These are phyloP conservation scores for Aspergillus fijiensis DNA, from an alignment of 2,329 filamentous ascomycete species.

Conservation along the genomic window DNA sequence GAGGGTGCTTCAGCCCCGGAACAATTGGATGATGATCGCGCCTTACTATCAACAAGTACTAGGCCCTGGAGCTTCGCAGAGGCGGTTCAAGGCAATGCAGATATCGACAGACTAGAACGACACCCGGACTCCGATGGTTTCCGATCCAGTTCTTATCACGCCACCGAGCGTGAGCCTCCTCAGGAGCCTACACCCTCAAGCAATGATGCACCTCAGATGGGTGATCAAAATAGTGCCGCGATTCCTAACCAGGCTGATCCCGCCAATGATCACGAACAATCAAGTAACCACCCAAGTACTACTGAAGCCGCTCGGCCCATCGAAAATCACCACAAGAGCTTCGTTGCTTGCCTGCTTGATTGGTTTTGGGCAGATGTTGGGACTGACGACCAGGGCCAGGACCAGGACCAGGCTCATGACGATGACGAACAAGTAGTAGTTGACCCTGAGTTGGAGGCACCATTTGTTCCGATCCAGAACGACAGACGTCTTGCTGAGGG, in stretches of 20 bases:
- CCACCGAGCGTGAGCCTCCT: not conserved
- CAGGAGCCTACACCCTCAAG: not conserved
- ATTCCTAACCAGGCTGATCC: not conserved
- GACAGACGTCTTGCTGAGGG: constrained; percentile 42
- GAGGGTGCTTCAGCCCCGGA: not conserved
- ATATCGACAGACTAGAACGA: not conserved
- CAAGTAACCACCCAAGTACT: constrained; percentile 4
- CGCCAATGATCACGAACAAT: not conserved
- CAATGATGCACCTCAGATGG: not conserved
- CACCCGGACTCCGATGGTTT: not conserved
- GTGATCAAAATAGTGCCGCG: not conserved
- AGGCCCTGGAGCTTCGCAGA: not conserved
- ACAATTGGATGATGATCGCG: not conserved
- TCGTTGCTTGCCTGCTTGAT: constrained; percentile 33
- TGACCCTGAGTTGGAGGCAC: constrained; percentile 59
- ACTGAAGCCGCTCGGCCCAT: constrained; percentile 12
- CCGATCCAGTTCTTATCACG: not conserved
- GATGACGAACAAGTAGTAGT: constrained; percentile 62
- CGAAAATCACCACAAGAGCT: constrained; percentile 18
- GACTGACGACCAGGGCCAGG: constrained; percentile 29
- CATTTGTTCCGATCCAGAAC: constrained; percentile 57
- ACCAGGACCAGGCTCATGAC: constrained; percentile 47
- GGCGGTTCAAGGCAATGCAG: not conserved
- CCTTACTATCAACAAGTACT: not conserved
- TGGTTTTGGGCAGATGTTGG: constrained; percentile 50